These are phyloP conservation scores for Globisporangium polare DNA, from an alignment of 352 stramenopile species.

Conservation along the genomic window DNA sequence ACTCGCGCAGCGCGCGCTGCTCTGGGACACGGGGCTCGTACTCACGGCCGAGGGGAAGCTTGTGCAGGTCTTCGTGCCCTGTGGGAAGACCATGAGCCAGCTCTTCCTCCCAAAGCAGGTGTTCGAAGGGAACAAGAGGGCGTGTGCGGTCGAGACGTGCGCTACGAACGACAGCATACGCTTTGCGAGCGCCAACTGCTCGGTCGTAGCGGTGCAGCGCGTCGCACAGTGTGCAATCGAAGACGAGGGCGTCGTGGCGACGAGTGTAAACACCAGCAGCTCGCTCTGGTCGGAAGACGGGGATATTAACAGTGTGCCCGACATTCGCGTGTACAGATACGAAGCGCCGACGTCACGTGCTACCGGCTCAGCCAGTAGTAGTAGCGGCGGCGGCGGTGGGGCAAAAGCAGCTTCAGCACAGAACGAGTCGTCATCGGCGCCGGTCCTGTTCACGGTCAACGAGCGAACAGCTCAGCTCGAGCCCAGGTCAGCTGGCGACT, in stretches of 20 bases:
- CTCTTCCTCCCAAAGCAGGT: constrained; percentile 3
- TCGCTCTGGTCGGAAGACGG: constrained; percentile 9
- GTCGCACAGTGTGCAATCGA: constrained; percentile 8
- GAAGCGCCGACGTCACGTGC: background rate
- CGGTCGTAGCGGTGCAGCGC: background rate
- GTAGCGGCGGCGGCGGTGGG: background rate
- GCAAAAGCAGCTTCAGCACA: background rate
- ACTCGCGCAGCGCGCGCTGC: constrained; percentile 40
- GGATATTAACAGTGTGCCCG: background rate
- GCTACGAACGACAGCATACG: background rate
- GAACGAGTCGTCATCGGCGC: background rate
- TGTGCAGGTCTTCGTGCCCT: constrained; percentile 12
- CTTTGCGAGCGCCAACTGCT: constrained; percentile 11
- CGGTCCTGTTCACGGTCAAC: constrained; percentile 7
- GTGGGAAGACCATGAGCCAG: constrained; percentile 10
- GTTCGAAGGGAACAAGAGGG: constrained; percentile 1
- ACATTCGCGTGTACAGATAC: constrained; percentile 2
- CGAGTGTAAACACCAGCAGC: background rate
- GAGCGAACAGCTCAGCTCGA: background rate
- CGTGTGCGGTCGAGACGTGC: constrained; percentile 4
- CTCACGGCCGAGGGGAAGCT: constrained; percentile 13
- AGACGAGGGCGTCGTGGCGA: background rate
- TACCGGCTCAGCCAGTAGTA: background rate
- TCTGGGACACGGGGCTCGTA: constrained; percentile 52
- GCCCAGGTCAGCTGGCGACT: background rate